Evolutionary conservation across 2,329 filamentous ascomycete species (phyloP).

Genomic region (Monosporascus cannonballus): DNA sequence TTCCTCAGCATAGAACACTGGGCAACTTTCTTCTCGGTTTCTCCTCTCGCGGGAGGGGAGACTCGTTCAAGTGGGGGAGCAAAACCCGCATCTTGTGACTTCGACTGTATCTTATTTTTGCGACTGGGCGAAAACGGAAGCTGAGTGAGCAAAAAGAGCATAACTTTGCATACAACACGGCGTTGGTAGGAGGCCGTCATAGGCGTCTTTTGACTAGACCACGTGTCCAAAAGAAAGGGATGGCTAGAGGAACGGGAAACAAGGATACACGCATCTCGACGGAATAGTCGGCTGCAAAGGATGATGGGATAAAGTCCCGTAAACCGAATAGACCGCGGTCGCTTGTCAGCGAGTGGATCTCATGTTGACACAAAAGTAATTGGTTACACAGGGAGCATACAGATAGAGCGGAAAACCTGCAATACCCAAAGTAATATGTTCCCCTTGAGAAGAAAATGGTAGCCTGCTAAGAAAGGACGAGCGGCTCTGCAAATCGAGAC

Average conservation of each 20-base stretch:
- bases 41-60: neutral
- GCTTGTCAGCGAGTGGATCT: neutral
- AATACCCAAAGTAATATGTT: neutral
- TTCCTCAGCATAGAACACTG: neutral
- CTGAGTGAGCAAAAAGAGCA: neutral
- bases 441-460: neutral
- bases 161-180: neutral
- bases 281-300: neutral
- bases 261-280: neutral
- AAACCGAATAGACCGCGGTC: neutral
- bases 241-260: neutral
- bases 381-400: neutral
- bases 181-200: neutral
- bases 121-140: neutral
- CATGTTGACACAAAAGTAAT: neutral
- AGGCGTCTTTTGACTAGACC: neutral
- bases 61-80: neutral
- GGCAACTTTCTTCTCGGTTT: neutral
- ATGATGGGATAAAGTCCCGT: neutral
- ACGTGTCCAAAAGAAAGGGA: neutral
- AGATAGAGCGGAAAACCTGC: neutral
- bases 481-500: too few relatives aligned
- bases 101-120: neutral
- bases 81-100: neutral
- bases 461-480: too few relatives aligned